Evolutionary conservation across 495 filamentous ascomycete species (phyloP), one percentile per base, ranked within the genome.

Genomic region (Talaromyces adpressus): DNA sequence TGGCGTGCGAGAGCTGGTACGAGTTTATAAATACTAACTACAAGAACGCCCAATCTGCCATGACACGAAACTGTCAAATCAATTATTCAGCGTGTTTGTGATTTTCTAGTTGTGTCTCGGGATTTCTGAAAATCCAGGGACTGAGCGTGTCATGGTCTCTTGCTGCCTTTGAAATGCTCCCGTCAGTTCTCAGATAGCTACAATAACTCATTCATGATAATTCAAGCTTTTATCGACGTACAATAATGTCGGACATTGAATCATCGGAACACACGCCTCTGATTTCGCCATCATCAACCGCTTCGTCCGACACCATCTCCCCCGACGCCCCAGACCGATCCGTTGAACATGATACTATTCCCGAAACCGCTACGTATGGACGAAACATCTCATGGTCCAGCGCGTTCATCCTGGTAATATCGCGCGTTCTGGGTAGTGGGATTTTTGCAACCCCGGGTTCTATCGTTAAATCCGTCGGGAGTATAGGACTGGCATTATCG

Each of bases 371-470:
- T 0, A 74, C 72, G 1, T 66, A 81, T 23, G 85, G 86, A 14
- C 76, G 84, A 16, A 84, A 82, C 45, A 75, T 91, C 51, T 80
- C 76, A 65, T 90, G 88, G 88, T 77, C 77, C 56, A 87, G 83
- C 66, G 86, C 88, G 0, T 91, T 89, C 70, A 88, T 92, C 51
- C 75, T 91, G n/a, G 85, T 89, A 52, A 85, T 91, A 49, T 91
- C 87, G 0, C 84, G 88, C 0, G 87, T 93, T 1, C 87, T 93
- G 61, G 90, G 90, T 0, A 85, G 81, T 67, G 89, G 89, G 32
- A 89, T 93, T 64, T 93, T 91, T 69, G 87, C 88, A 3, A 90
- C 87, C 0, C 89, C 88, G 0, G 87, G 88, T 11, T 78, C 82
- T 11, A 89, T 93, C 62, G 75, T 86, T n/a, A 78, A 81, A 27